Evolutionary conservation across 495 filamentous ascomycete species (phyloP), one percentile per base, ranked within the genome.

Genomic region (Lepidopterella palustris): DNA sequence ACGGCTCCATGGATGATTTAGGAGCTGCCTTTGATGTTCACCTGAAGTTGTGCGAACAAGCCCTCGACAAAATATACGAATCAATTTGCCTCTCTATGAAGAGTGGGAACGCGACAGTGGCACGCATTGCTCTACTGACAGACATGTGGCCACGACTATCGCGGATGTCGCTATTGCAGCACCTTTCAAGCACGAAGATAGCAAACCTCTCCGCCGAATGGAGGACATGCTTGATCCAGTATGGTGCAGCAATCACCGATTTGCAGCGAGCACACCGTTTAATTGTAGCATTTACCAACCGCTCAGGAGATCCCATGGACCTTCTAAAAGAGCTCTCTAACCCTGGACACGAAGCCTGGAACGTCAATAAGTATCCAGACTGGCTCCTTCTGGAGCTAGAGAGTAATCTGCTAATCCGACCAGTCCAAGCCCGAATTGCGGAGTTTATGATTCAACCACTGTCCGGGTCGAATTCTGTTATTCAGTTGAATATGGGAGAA

Each of bases 401-500:
- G 45, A 80, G 77, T 31, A 76, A 80, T 23, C 73, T 90, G 21
- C 66, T 80, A 10, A 85, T 89, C 31, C 81, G 87, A 1, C 68
- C 74, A 18, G 81, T 82, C 0, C 87, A 90, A 63, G 70, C 74
- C 4, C 60, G 77, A 3, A 82, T 88, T 45, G 82, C 85, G 0
- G 28, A 49, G 2, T 69, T 76, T 51, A 89, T 89, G 84, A 79
- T 76, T 9, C 45, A 52, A 0, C 84, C 85, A 0, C 62, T 62
- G 0, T 70, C 64, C 0, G 70, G 60, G 0, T 28, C 57, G 0
- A 89, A 84, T 64, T 67, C 76, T 0, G 81, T 84, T 11, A 74
- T 89, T 69, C 86, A 90, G 64, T 73, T 90, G 53, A 88, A 88
- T 62, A 89, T 89, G 86, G 87, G 87, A 0, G 79, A 87, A 66